Evolutionary conservation across 306 rosid species (phyloP).

Genomic region (Hippophae tibetana): DNA sequence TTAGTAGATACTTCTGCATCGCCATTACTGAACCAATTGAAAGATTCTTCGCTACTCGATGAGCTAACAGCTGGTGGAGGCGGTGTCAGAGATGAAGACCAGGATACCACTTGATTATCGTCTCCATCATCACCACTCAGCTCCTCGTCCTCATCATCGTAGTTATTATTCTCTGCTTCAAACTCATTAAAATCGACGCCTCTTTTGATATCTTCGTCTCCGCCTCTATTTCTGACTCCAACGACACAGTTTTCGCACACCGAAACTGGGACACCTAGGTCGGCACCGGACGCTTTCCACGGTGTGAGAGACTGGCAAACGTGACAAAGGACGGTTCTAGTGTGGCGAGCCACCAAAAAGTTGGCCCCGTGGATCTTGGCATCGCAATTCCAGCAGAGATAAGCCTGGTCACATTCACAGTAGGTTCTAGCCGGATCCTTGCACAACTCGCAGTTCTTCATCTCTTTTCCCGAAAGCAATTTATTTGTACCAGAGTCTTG

Average conservation of each 20-base stretch:
- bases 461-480: conserved; percentile 1
- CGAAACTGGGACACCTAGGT: conserved; percentile 52
- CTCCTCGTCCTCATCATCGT: neutral
- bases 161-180: conserved; percentile 22
- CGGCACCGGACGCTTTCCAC: conserved; percentile 67
- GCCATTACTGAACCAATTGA: conserved; percentile 16
- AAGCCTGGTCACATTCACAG: conserved; percentile 75
- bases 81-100: conserved; percentile 25
- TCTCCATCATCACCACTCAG: conserved; percentile 16
- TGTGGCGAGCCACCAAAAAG: conserved; percentile 65
- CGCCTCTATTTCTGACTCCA: conserved; percentile 12
- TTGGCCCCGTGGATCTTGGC: conserved; percentile 68
- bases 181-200: conserved; percentile 35
- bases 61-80: conserved; percentile 51
- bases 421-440: conserved; percentile 44
- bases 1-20: conserved; percentile 18
- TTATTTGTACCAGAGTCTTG: neutral
- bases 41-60: conserved; percentile 47
- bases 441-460: conserved; percentile 73
- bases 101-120: conserved; percentile 58
- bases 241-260: conserved; percentile 45
- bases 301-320: conserved; percentile 61
- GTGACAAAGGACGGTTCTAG: conserved; percentile 59
- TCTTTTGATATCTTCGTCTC: conserved; percentile 29
- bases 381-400: conserved; percentile 75